Evolutionary conservation across 2,329 filamentous ascomycete species (phyloP).

Genomic region (Pseudogymnoascus sp.): DNA sequence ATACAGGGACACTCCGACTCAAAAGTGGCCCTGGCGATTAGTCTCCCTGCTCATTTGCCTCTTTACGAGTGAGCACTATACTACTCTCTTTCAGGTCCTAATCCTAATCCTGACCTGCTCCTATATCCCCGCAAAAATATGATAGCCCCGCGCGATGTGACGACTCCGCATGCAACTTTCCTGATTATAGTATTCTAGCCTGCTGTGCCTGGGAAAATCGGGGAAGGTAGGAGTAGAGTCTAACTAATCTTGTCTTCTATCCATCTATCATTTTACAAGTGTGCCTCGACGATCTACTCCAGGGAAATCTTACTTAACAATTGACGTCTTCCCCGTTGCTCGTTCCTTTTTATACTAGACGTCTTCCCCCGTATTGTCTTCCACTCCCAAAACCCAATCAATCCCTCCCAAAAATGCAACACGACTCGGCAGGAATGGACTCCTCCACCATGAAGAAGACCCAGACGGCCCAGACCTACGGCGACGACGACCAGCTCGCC

Average conservation of each 20-base stretch:
- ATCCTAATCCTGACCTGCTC: not conserved
- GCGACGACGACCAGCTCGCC: slow-evolving; percentile 43
- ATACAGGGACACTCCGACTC: not conserved
- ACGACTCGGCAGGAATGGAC: not conserved
- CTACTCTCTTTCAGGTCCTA: not conserved
- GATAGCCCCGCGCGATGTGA: not conserved
- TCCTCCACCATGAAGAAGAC: not conserved
- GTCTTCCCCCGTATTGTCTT: not conserved
- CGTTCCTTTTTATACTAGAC: not conserved
- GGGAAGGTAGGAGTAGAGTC: not conserved
- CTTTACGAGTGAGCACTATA: not conserved
- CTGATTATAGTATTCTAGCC: not conserved
- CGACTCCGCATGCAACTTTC: not conserved
- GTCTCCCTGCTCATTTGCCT: not conserved
- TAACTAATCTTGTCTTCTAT: not conserved
- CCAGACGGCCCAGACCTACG: slow-evolving; percentile 13
- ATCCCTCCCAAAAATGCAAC: not conserved
- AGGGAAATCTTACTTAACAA: not conserved
- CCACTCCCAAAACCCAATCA: not conserved
- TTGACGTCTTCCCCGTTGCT: not conserved
- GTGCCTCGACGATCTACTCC: not conserved
- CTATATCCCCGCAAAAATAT: not conserved
- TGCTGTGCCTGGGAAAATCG: not conserved
- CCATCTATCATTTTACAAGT: not conserved
- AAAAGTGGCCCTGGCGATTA: not conserved